phyloP scores from a whole-genome alignment of 1,284 basidiomycete species.

The Clitocybe nebularis region DNA sequence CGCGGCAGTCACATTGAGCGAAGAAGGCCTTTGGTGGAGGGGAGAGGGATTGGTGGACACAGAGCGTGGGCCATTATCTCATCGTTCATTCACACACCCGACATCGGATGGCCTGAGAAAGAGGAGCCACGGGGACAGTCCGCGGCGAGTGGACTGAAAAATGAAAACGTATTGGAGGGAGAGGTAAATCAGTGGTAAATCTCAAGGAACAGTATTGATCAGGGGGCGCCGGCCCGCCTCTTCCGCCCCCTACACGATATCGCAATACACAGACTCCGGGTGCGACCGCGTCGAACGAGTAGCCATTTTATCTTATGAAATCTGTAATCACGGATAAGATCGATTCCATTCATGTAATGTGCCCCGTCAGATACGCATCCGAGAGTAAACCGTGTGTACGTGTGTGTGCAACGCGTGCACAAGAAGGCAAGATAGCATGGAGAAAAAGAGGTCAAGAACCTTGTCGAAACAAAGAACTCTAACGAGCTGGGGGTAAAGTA shows the following conservation, averaged over 20 bases:
- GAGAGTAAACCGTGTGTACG: too few relatives aligned
- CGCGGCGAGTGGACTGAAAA: neutral
- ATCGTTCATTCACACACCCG: neutral
- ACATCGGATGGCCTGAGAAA: too few relatives aligned
- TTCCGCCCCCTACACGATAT: too few relatives aligned
- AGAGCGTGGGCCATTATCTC: neutral
- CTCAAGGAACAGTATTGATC: neutral
- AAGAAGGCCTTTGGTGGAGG: neutral
- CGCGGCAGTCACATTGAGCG: neutral
- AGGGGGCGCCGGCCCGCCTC: neutral
- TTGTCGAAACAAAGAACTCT: neutral
- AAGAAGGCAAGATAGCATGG: neutral
- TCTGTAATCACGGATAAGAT: too few relatives aligned
- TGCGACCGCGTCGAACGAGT: too few relatives aligned
- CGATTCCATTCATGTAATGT: too few relatives aligned
- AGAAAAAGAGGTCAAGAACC: constrained; percentile 2
- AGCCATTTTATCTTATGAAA: too few relatives aligned
- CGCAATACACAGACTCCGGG: too few relatives aligned
- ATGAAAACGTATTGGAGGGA: neutral
- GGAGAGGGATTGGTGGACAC: constrained; percentile 1
- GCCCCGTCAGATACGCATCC: too few relatives aligned
- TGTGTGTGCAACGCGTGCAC: neutral
- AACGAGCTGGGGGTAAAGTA: too few relatives aligned
- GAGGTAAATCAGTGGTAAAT: constrained; percentile 2
- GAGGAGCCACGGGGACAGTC: too few relatives aligned